Evolutionary conservation across 176 grass and related monocot genomes (phyloP), one percentile per base, ranked within the genome.

Genomic region (Dactylis glomerata): DNA sequence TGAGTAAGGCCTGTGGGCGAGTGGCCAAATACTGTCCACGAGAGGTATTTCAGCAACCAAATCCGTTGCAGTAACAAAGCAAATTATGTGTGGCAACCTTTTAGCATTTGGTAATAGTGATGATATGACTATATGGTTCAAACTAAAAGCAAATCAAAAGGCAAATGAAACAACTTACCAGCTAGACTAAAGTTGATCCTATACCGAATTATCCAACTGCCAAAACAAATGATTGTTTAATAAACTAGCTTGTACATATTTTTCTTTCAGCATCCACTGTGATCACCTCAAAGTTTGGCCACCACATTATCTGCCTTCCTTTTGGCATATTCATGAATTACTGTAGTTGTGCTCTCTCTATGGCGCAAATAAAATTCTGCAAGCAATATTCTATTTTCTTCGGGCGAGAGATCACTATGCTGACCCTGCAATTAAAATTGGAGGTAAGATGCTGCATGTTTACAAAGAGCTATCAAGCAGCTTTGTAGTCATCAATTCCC

Each of bases 301-400:
- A 86, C 52, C 9, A 75, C 85, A 7, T 87, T 80, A 28, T 78
- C 71, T 28, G 77, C 66, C 81, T 95, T 97, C 81, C 91, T 86
- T 86, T 90, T 93, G 73, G 87, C 96, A 85, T 95, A 95, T 82
- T 98, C 95, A 57, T 95, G 85, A 80, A 98, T 50, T 82, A 98
- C 87, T 34, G 68, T 89, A 80, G 81, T 58, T 41, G 92, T 94
- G 82, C 73, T 91, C 76, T 91, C 84, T 73, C 86, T 91, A 68
- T 98, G 92, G 22, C 95, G 92, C 85, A 98, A 82, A 74, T 92
- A 98, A 76, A 98, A 98, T 78, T 98, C 95, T 23, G 95, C 92
- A 84, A 93, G 89, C 77, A 98, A 86, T 84, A 98, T 92, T 85
- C 88, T 88, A 88, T 72, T 98, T 93, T 95, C 95, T 78, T 92